Base-by-base conservation (phyloP, 352 stramenopile species). In the Aphanomyces cochlioides region DNA sequence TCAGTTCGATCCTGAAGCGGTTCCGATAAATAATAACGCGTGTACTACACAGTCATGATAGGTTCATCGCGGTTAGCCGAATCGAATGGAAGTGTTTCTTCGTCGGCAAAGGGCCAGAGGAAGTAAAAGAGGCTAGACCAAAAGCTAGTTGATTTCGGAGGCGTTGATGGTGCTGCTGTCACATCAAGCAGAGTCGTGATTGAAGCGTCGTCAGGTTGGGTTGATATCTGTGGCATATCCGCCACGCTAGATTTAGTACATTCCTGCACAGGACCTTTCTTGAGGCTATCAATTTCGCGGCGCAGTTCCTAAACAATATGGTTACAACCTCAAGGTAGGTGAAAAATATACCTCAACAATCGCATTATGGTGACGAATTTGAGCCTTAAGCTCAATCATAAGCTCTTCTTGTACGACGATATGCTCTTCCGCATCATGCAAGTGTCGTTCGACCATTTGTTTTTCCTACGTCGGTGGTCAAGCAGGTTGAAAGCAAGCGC, bases 371-470 rank as follows among this genome's bases (percentile, higher is more conserved):
- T 74, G 70, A 36, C 84, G 80, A 43, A 95, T 87, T 70, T 93
- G 80, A 4, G 73, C 67, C 66, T 95, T 95, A 48, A 95, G 79
- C 47, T 84, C 80, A 13, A 88, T 69, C n/a, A 93, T 78, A 72
- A 92, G 84, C 47, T 85, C 74, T 59, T 92, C 76, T 69, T 95
- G 87, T 64, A 81, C 80, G 56, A 80, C 79, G 47, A 93, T 93
- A 74, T 90, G 76, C 48, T 93, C 83, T 41, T 90, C 83, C 0
- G 85, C 80, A 58, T 95, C 87, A 34, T 91, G 83, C 28, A 95
- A 68, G 59, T 90, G 78, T 34, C 79, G 80, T 56, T 88, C 75
- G 12, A 90, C 74, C 17, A 88, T 72, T 0, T 72, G 73, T 64
- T 93, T 93, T 41, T 95, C 87, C 57, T 86, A 36, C 21, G 57